phyloP scores from a whole-genome alignment of 345 rosid genomes.

The Adansonia digitata region DNA sequence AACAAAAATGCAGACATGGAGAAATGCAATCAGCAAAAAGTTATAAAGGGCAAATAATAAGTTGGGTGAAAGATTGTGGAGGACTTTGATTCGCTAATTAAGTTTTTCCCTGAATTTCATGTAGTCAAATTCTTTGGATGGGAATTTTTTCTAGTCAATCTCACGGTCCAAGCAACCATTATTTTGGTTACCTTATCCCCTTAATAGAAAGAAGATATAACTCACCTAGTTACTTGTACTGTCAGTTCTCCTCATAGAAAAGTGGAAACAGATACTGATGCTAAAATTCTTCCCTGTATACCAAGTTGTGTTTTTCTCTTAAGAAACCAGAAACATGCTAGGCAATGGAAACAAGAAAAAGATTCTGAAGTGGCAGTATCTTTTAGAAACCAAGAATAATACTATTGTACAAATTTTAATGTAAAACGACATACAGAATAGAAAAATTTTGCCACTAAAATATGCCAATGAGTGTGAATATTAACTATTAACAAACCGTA shows the following conservation, averaged over 20 bases:
- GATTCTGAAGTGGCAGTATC: neutral
- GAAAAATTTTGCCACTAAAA: neutral
- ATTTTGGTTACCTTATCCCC: neutral
- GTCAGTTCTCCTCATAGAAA: neutral
- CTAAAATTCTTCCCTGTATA: neutral
- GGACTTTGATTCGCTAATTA: neutral
- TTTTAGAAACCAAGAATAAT: neutral
- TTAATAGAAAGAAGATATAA: neutral
- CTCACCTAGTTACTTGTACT: neutral
- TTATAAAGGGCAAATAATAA: neutral
- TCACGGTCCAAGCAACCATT: neutral
- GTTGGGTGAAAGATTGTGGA: neutral
- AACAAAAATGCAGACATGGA: neutral
- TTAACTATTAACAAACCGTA: conserved; percentile 21
- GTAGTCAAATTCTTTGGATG: neutral
- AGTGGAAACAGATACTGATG: neutral
- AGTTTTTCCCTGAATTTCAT: neutral
- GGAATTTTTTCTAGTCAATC: neutral
- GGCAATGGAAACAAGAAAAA: neutral
- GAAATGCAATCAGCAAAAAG: conserved; percentile 1
- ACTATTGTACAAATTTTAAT: neutral
- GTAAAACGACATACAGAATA: neutral
- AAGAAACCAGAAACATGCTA: neutral
- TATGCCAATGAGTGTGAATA: neutral
- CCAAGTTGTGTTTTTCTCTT: neutral